These are phyloP conservation scores for Pleurotus citrinopileatus DNA, from an alignment of 768 basidiomycete species.

Conservation along the genomic window DNA sequence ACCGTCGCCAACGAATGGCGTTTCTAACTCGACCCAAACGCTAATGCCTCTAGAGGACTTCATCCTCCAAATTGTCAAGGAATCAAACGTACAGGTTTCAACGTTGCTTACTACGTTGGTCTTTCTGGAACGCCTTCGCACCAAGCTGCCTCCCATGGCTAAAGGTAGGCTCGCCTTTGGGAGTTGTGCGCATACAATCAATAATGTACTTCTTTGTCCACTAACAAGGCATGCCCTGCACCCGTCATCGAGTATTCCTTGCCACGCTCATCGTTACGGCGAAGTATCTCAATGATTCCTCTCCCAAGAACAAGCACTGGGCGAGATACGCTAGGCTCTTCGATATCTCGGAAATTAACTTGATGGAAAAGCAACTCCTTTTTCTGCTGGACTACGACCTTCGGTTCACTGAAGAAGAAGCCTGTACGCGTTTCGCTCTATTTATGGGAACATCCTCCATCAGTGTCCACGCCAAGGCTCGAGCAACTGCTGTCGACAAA, in stretches of 20 bases:
- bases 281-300: slow-evolving; percentile 97
- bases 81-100: slow-evolving; percentile 85
- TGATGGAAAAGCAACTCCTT: slow-evolving; percentile 97
- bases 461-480: slow-evolving; percentile 31
- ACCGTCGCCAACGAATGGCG: not conserved
- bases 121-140: slow-evolving; percentile 84
- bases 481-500: slow-evolving; percentile 51
- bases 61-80: slow-evolving; percentile 75
- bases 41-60: slow-evolving; percentile 76
- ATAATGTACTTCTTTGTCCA: slow-evolving; percentile 8
- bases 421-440: slow-evolving; percentile 66
- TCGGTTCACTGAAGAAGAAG: slow-evolving; percentile 83
- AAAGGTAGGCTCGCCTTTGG: slow-evolving; percentile 57
- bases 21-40: slow-evolving; percentile 16
- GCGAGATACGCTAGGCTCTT: slow-evolving; percentile 72
- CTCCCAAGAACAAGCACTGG: slow-evolving; percentile 96
- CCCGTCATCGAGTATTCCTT: slow-evolving; percentile 93
- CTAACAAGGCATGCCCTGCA: slow-evolving; percentile 77
- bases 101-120: slow-evolving; percentile 89
- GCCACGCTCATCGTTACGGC: slow-evolving; percentile 94
- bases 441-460: slow-evolving; percentile 49
- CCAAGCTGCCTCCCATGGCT: slow-evolving; percentile 77
- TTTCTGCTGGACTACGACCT: slow-evolving; percentile 91
- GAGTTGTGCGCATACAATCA: slow-evolving; percentile 9
- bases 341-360: slow-evolving; percentile 78